phyloP scores from a whole-genome alignment of 352 stramenopile species.

The Lagenidium sp. region DNA sequence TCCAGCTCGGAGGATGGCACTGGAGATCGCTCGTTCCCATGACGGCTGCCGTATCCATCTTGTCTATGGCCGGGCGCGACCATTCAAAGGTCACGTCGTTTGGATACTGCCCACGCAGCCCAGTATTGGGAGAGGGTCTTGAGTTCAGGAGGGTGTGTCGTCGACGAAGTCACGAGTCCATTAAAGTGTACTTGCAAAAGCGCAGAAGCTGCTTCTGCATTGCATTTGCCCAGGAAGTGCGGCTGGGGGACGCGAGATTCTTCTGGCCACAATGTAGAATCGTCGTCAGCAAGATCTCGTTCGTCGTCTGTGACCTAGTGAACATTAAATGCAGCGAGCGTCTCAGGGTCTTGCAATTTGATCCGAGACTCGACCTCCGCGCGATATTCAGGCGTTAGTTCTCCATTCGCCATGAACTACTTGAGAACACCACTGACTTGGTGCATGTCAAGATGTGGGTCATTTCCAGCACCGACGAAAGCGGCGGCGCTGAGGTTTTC shows the following conservation, averaged over 20 bases:
- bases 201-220: conserved; percentile 17
- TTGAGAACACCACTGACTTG: background rate
- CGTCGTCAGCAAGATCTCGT: conserved; percentile 45
- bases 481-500: background rate
- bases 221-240: background rate
- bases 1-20: too few species aligned
- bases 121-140: too few species aligned
- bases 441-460: background rate
- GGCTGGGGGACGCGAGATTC: background rate
- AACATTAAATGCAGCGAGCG: conserved; percentile 53
- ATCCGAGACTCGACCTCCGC: conserved; percentile 21
- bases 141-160: too few species aligned
- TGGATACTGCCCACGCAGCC: too few species aligned
- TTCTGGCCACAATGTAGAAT: conserved; percentile 12
- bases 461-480: too few species aligned
- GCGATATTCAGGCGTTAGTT: conserved; percentile 18
- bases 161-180: too few species aligned
- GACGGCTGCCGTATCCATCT: too few species aligned
- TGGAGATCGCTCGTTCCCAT: too few species aligned
- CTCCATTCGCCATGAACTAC: background rate
- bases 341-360: conserved; percentile 21
- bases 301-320: conserved; percentile 27
- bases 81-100: too few species aligned
- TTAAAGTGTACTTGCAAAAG: too few species aligned
- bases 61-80: too few species aligned